Conservation (phyloP, 176 grass and related monocot genomes). For the Leersia perrieri region DNA sequence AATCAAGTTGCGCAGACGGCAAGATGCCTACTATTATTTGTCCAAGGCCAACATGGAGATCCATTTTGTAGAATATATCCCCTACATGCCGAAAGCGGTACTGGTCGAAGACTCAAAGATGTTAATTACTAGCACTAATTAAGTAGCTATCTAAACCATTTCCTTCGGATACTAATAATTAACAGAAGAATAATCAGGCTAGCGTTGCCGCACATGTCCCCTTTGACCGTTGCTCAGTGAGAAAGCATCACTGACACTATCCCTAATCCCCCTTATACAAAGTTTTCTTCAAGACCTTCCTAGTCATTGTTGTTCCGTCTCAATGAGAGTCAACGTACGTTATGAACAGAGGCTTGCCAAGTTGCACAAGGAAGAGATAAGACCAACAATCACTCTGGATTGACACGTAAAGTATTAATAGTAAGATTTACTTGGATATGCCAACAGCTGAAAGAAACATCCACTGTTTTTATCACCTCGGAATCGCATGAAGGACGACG, state of each 20-base stretch:
- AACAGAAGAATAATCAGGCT: too few relatives aligned
- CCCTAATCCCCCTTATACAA: background rate
- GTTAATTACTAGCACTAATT: background rate
- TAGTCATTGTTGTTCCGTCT: constrained; percentile 11
- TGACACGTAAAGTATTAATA: background rate
- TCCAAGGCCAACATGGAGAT: background rate
- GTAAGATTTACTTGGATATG: background rate
- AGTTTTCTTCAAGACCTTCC: background rate
- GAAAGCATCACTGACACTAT: background rate
- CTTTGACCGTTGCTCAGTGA: too few relatives aligned
- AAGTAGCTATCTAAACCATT: background rate
- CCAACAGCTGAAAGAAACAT: background rate
- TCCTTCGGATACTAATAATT: too few relatives aligned
- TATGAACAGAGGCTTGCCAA: background rate
- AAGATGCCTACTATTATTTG: background rate
- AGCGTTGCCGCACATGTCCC: background rate
- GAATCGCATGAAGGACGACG: background rate
- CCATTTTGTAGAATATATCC: background rate
- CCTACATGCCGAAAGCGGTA: background rate
- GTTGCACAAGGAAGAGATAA: background rate
- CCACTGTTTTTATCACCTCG: background rate
- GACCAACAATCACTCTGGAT: background rate
- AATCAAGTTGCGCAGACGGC: background rate
- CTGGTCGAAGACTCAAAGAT: background rate
- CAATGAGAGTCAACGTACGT: background rate